Evolutionary conservation across 345 rosid genomes (phyloP).

Genomic region (Odontarrhena argentea): DNA sequence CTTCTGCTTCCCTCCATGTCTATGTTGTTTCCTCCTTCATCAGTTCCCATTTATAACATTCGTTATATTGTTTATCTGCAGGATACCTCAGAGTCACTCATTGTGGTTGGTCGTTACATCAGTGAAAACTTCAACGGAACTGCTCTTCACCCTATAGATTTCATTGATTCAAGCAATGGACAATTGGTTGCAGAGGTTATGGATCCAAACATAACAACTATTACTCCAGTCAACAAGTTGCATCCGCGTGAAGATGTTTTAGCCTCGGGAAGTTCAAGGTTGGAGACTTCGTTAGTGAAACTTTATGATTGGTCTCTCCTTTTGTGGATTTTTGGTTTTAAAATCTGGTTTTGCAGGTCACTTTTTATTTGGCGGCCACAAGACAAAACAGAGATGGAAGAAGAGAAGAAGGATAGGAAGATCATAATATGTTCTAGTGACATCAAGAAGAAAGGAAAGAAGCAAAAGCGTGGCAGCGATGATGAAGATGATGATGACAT

Average conservation of each 20-base stretch:
- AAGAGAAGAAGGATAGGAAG: constrained; percentile 57
- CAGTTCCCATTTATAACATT: not conserved
- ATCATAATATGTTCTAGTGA: constrained; percentile 57
- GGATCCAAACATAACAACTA: constrained; percentile 94
- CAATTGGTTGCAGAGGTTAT: constrained; percentile 89
- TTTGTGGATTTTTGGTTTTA: constrained; percentile 17
- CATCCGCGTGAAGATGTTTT: constrained; percentile 92
- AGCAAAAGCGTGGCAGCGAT: constrained; percentile 49
- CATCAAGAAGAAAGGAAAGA: constrained; percentile 57
- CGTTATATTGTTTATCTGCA: constrained; percentile 39
- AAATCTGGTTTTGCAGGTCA: constrained; percentile 52
- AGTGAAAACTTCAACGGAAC: constrained; percentile 89
- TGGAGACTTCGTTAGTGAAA: not conserved
- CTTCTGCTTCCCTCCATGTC: not conserved
- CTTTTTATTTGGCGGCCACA: constrained; percentile 90
- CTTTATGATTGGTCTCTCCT: constrained; percentile 2
- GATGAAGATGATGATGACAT: constrained; percentile 63
- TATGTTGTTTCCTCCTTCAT: not conserved
- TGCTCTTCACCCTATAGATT: constrained; percentile 94
- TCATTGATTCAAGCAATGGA: constrained; percentile 80
- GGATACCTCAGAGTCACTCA: constrained; percentile 90
- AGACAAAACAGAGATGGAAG: constrained; percentile 51
- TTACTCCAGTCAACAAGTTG: constrained; percentile 89
- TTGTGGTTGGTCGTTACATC: constrained; percentile 86
- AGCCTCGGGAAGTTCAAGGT: constrained; percentile 98